phyloP scores from a whole-genome alignment of 169 alveolate genomes.

The Plasmodium yoelii region DNA sequence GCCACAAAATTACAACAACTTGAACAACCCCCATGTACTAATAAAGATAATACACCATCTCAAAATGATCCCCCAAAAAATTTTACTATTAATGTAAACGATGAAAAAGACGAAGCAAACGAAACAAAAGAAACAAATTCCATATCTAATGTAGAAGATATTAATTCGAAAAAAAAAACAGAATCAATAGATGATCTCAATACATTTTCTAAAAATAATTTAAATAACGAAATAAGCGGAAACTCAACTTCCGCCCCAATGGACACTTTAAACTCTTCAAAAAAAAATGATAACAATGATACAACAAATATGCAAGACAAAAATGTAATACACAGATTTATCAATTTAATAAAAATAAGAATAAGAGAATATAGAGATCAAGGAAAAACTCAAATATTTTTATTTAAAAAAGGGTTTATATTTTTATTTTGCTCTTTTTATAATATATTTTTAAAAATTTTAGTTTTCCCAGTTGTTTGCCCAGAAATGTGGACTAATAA shows the following conservation, averaged over 20 bases:
- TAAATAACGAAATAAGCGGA: background rate
- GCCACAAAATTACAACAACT: background rate
- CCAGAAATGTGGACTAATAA: slow-evolving; percentile 75
- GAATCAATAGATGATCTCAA: background rate
- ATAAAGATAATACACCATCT: background rate
- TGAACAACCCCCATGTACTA: background rate
- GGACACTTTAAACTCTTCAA: background rate
- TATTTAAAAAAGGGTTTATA: slow-evolving; percentile 32
- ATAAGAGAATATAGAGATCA: slow-evolving; percentile 5
- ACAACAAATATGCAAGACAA: background rate
- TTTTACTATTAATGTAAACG: background rate
- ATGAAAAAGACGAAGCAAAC: background rate
- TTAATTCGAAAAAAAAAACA: no score
- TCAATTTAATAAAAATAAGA: background rate
- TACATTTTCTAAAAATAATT: background rate
- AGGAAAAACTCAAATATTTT: slow-evolving; percentile 23
- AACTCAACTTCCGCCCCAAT: background rate
- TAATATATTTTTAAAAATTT: slow-evolving; percentile 48
- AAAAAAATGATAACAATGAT: no score
- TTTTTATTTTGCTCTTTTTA: slow-evolving; percentile 60
- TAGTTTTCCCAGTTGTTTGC: slow-evolving; percentile 66
- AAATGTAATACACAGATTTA: background rate
- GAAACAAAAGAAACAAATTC: background rate
- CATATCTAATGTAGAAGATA: background rate
- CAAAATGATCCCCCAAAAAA: background rate